These are phyloP conservation scores for Phytophthora hybrid DNA, from an alignment of 352 stramenopile species.

Conservation along the genomic window DNA sequence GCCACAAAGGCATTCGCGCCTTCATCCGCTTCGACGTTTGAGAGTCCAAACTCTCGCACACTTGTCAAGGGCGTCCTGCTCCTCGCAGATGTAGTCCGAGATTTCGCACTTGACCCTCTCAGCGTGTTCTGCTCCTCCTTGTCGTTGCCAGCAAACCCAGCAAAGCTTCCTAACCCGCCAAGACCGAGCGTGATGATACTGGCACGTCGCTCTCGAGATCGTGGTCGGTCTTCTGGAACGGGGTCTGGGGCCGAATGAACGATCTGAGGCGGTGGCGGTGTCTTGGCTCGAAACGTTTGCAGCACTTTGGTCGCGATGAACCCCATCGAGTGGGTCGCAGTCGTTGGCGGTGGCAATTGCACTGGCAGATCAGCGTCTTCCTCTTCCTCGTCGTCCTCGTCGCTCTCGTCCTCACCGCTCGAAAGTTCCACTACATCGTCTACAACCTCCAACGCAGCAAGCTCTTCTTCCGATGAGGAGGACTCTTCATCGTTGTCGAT, in stretches of 20 bases:
- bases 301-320: slow-evolving; percentile 36
- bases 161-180: slow-evolving; percentile 20
- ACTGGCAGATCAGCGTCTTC: slow-evolving; percentile 29
- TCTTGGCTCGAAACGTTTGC: slow-evolving; percentile 27
- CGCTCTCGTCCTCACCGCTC: slow-evolving; percentile 11
- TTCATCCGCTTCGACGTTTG: slow-evolving; percentile 9
- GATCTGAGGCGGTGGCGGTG: slow-evolving; percentile 13
- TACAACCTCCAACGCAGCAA: neutral
- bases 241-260: neutral
- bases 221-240: slow-evolving; percentile 6
- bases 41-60: slow-evolving; percentile 14
- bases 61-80: slow-evolving; percentile 3
- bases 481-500: slow-evolving; percentile 58
- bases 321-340: slow-evolving; percentile 11
- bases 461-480: slow-evolving; percentile 35
- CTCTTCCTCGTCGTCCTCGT: slow-evolving; percentile 40
- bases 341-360: slow-evolving; percentile 10
- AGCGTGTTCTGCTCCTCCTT: slow-evolving; percentile 15
- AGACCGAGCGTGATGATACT: slow-evolving; percentile 40
- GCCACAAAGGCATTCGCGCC: slow-evolving; percentile 22
- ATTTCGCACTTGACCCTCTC: slow-evolving; percentile 35
- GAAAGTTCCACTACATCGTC: slow-evolving; percentile 42
- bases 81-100: slow-evolving; percentile 26
- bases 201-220: slow-evolving; percentile 27
- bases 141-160: neutral